Percentiles rank a stretch among this genome's conserved stretches.
These are phyloP conservation scores for Colletotrichum nymphaeae DNA, from an alignment of 2,329 filamentous ascomycete genomes.

Conservation along the genomic window DNA sequence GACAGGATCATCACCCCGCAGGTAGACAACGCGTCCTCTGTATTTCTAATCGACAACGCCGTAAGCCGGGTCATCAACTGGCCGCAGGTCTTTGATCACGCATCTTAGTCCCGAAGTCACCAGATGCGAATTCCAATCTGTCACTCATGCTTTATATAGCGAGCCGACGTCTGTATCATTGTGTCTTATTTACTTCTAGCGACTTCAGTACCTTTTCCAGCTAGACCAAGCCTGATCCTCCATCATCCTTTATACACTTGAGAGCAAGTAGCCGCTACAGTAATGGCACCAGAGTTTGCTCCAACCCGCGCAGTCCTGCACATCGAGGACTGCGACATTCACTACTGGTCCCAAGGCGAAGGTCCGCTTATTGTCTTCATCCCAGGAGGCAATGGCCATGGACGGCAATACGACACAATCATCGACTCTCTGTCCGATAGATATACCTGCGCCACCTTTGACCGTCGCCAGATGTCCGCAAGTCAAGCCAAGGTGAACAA, in stretches of 20 bases:
- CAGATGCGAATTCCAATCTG: not conserved
- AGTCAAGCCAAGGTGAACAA: constrained; percentile 41
- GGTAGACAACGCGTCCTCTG: not conserved
- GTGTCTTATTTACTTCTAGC: not conserved
- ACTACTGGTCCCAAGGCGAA: constrained; percentile 45
- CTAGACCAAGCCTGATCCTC: not conserved
- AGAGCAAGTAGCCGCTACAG: too few relatives aligned
- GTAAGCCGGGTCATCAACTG: not conserved
- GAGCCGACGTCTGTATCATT: not conserved
- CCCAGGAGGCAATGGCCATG: constrained; percentile 48
- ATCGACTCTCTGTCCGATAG: constrained; percentile 41
- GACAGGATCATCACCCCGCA: not conserved
- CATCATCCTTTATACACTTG: too few relatives aligned
- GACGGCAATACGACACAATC: constrained; percentile 44
- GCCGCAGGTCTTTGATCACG: not conserved
- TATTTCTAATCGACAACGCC: not conserved
- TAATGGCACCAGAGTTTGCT: constrained; percentile 36
- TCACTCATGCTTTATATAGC: not conserved
- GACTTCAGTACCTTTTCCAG: too few relatives aligned
- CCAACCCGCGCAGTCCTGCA: constrained; percentile 38
- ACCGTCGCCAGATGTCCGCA: constrained; percentile 48
- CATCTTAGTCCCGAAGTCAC: not conserved
- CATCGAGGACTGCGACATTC: constrained; percentile 45
- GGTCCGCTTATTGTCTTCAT: constrained; percentile 46
- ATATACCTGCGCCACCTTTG: constrained; percentile 46